Percentiles rank a stretch among this genome's conserved stretches.
Conservation (phyloP, 345 rosid species). For the Bruguiera sexangula region DNA sequence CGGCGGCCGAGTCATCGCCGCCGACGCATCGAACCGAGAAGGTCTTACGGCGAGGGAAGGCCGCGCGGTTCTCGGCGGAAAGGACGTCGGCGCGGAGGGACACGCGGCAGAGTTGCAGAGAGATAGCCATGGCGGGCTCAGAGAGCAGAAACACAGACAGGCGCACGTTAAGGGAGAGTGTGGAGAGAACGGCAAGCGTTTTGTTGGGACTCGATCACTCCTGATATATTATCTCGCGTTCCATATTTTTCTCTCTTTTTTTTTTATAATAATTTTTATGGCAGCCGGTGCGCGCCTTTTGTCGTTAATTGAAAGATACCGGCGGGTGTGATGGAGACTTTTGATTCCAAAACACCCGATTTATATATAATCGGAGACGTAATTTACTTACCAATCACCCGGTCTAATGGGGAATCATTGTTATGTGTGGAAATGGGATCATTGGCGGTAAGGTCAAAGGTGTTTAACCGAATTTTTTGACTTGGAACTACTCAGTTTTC, state of each 20-base stretch:
- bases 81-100: conserved; percentile 34
- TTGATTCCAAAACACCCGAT: too few relatives aligned
- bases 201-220: background rate
- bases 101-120: conserved; percentile 66
- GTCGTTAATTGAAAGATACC: too few relatives aligned
- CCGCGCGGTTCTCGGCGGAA: conserved; percentile 6
- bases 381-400: too few relatives aligned
- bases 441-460: too few relatives aligned
- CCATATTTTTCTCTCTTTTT: background rate
- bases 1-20: conserved; percentile 31
- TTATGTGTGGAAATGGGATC: too few relatives aligned
- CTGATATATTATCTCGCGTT: background rate
- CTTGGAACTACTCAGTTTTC: too few relatives aligned
- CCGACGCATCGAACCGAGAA: conserved; percentile 47
- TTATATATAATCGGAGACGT: too few relatives aligned
- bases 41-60: conserved; percentile 34
- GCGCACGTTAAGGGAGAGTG: conserved; percentile 9
- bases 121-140: conserved; percentile 47
- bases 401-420: too few relatives aligned
- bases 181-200: conserved; percentile 2
- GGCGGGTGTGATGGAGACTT: too few relatives aligned
- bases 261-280: background rate
- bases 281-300: background rate
- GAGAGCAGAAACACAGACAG: background rate
- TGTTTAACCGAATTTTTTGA: too few relatives aligned